Evolutionary conservation across 2,329 filamentous ascomycete genomes (phyloP), one percentile per base, ranked within the genome.

Genomic region (Drechslera avenae): DNA sequence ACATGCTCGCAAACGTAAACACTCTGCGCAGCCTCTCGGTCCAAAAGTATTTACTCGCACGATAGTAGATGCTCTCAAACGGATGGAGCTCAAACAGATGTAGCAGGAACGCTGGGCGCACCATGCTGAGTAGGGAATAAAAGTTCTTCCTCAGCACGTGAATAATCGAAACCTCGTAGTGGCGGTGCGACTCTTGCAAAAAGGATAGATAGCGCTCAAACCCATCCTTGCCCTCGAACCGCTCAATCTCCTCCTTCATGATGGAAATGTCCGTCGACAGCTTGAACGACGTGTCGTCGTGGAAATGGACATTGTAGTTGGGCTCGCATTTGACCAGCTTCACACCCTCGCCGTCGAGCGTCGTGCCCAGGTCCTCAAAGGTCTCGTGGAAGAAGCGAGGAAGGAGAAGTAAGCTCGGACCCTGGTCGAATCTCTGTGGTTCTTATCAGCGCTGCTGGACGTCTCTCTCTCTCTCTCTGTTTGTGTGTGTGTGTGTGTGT

Each of bases 1-100:
- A 91, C 88, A 91, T 91, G 61, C 86, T 90, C 17, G 84, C 87
- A 71, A 91, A 91, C 0, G 88, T 90, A 58, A 91, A 91, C 0
- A 88, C 87, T 19, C 87, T 75, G 53, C 88, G 77, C 62, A 91
- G 66, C 50, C 87, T 77, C 65, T 90, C 87, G 0, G 85, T 86
- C 77, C 78, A 81, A 69, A 91, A 91, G 63, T 90, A 90, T 54
- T 79, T 80, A 19, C 81, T 77, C 3, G 86, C 84, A 21, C 88
- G 75, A 5, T 77, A 77, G 76, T 86, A 91, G 13, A 90, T 87
- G 60, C 81, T 86, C 68, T 90, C 85, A 55, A 90, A 86, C 0
- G 86, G 87, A 75, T 90, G 88, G 48, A 91, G 69, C 9, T 76
- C 75, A 14, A 88, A 66, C 14, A 89, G 68, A 52, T 85, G 79